phyloP scores from a whole-genome alignment of 768 basidiomycete genomes.

The Vararia minispora region DNA sequence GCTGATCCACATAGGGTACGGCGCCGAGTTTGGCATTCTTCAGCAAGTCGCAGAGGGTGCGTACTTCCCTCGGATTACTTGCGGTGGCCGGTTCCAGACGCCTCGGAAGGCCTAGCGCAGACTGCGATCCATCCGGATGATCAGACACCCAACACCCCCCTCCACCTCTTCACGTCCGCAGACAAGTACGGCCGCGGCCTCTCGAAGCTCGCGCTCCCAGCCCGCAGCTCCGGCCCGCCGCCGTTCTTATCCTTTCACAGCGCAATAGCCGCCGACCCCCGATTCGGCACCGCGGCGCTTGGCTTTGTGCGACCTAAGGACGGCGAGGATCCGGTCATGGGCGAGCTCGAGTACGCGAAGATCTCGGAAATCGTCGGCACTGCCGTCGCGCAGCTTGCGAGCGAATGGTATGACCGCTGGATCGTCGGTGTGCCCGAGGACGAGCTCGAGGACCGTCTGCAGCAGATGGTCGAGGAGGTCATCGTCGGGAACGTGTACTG shows the following conservation, averaged over 20 bases:
- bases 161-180: conserved; percentile 17
- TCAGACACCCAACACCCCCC: conserved; percentile 24
- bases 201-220: conserved; percentile 16
- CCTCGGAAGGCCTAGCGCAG: conserved; percentile 40
- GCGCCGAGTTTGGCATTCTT: conserved; percentile 47
- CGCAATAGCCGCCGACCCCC: conserved; percentile 40
- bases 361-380: conserved; percentile 12
- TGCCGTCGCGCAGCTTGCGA: conserved; percentile 10
- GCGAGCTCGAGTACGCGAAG: conserved; percentile 3
- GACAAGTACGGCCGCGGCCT: conserved; percentile 15
- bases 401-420: conserved; percentile 15
- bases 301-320: conserved; percentile 1
- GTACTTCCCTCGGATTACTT: too few species aligned
- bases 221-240: conserved; percentile 35
- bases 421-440: conserved; percentile 6
- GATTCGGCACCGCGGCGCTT: conserved; percentile 10
- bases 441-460: conserved; percentile 22
- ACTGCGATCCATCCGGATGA: conserved; percentile 34
- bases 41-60: conserved; percentile 55
- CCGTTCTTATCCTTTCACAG: conserved; percentile 45
- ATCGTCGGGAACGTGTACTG: conserved; percentile 42
- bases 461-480: conserved; percentile 54
- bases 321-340: too few species aligned
- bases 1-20: conserved; percentile 52
- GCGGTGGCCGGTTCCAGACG: too few species aligned